phyloP scores from a whole-genome alignment of 805 yeast genomes.

The Candida dajiaensis region DNA sequence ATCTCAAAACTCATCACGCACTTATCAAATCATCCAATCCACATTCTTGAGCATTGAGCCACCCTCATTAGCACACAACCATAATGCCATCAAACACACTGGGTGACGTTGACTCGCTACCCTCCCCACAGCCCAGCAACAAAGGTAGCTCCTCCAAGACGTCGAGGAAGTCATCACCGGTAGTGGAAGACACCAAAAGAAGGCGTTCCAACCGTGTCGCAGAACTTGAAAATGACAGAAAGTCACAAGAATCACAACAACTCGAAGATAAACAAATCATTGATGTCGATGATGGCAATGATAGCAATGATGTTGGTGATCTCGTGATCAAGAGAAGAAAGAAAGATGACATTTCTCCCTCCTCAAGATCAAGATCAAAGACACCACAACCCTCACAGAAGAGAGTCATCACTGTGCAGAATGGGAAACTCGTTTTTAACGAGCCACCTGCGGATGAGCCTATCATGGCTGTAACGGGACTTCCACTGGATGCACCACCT shows the following conservation, averaged over 20 bases:
- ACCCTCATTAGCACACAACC: not conserved
- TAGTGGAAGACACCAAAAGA: not conserved
- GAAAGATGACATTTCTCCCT: not conserved
- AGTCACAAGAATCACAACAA: not conserved
- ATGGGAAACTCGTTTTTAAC: constrained; percentile 17
- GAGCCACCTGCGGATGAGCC: constrained; percentile 59
- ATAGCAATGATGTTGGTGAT: not conserved
- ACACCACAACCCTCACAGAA: not conserved
- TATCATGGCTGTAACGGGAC: constrained; percentile 60
- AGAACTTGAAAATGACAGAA: not conserved
- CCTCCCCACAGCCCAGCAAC: not conserved
- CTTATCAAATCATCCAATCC: not conserved
- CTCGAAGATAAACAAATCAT: not conserved
- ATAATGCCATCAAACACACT: not conserved
- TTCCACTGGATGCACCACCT: constrained; percentile 67
- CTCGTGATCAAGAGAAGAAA: constrained; percentile 8
- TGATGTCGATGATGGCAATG: not conserved
- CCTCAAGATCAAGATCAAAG: not conserved
- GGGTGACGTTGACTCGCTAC: not conserved
- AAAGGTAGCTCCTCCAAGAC: constrained; percentile 2
- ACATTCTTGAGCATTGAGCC: not conserved
- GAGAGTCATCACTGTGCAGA: not conserved
- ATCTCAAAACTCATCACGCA: not conserved
- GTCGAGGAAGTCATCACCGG: not conserved
- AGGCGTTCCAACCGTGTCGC: constrained; percentile 8